Evolutionary conservation across 306 rosid species (phyloP).

Genomic region (Trifolium pratense): DNA sequence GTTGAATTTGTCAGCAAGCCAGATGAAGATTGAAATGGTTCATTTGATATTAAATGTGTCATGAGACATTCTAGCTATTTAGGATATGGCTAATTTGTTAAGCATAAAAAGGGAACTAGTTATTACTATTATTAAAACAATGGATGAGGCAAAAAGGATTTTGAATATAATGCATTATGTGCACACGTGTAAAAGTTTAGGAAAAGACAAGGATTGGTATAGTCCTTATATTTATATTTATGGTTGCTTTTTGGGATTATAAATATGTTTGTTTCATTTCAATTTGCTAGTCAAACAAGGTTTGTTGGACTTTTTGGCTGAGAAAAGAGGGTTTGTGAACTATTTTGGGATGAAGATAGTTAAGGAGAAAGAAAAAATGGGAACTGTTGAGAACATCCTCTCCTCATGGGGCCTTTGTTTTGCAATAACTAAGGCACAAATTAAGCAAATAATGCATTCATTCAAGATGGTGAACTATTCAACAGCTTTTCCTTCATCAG

Average conservation of each 20-base stretch:
- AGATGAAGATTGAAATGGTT: slow-evolving; percentile 28
- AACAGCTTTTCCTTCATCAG: slow-evolving; percentile 22
- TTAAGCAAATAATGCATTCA: slow-evolving; percentile 52
- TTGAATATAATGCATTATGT: not conserved
- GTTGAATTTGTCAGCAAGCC: slow-evolving; percentile 15
- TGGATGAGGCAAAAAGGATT: slow-evolving; percentile 21
- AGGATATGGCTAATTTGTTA: slow-evolving; percentile 41
- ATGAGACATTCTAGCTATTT: slow-evolving; percentile 45
- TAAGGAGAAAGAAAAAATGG: not conserved
- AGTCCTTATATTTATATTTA: slow-evolving; percentile 39
- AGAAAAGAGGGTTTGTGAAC: slow-evolving; percentile 26
- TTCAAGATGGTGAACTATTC: slow-evolving; percentile 40
- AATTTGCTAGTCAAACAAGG: slow-evolving; percentile 25
- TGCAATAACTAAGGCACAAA: slow-evolving; percentile 46
- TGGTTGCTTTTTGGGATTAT: slow-evolving; percentile 28
- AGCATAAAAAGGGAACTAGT: slow-evolving; percentile 39
- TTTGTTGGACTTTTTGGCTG: slow-evolving; percentile 30
- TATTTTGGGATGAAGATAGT: slow-evolving; percentile 33
- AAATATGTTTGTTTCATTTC: not conserved
- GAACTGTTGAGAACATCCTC: slow-evolving; percentile 47
- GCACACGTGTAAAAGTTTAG: slow-evolving; percentile 25
- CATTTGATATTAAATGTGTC: slow-evolving; percentile 42
- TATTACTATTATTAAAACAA: slow-evolving; percentile 37
- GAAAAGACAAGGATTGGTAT: slow-evolving; percentile 40
- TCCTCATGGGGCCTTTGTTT: slow-evolving; percentile 41